Evolutionary conservation across 139 green algal genomes (phyloP), one percentile per base, ranked within the genome.

Genomic region (Pedinophyceae sp.): DNA sequence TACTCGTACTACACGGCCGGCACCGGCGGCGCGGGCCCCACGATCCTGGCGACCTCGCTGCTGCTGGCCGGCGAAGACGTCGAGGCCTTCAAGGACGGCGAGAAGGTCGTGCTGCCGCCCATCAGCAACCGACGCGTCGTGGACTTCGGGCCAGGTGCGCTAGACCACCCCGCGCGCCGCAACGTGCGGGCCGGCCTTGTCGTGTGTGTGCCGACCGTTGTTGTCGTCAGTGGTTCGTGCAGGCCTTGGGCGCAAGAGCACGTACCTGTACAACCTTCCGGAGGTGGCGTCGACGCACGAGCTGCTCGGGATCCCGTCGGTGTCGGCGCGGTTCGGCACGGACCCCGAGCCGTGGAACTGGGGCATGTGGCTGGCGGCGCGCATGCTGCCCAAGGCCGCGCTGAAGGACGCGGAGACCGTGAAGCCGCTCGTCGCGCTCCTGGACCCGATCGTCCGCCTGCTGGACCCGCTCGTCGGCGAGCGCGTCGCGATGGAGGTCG

Each of bases 1-100:
- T 94, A 93, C 75, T 84, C 64, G 28, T 94, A 94, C 70, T 94
- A 85, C 71, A 93, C 83, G 5, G 85, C 84, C 3, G 88, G 88
- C 27, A 85, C 64, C 10, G 90, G 90, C 6, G 87, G 89, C 2
- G 89, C 81, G 27, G 90, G 90, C 0, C 78, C 79, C 40, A 95
- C 89, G 30, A 94, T 98, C 53, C 65, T 98, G 56, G 78, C 90
- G 46, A 97, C 88, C 3, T 85, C 54, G 43, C 80, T 94, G 38
- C 71, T 95, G 52, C 67, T 94, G 29, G 75, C 77, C 2, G 75
- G 72, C 17, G 57, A 69, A 28, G 58, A 65, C 2, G 72, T 78
- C 22, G 19, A 62, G 0, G 70, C 76, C 30, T 82, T 75, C 68
- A 72, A 76, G 56, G 77, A 81, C n/a, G 74, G 65, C 7, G 30